These are phyloP conservation scores for Postia placenta DNA, from an alignment of 768 basidiomycete genomes.

Conservation along the genomic window DNA sequence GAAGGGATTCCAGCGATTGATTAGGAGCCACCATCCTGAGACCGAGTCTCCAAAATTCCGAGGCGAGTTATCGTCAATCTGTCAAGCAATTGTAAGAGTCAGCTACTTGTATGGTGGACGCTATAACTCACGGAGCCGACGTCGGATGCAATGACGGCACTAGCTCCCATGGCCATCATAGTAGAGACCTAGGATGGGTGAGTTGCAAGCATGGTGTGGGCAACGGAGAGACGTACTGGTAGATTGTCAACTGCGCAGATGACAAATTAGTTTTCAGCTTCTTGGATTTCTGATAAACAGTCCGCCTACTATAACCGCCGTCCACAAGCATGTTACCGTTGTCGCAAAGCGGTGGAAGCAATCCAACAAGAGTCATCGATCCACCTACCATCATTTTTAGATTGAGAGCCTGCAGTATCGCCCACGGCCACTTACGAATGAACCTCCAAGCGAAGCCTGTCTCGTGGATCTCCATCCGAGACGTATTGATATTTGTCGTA, in stretches of 20 bases:
- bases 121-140: constrained; percentile 70
- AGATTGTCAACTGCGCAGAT: constrained; percentile 78
- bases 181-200: constrained; percentile 60
- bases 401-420: background rate
- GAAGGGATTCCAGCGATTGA: constrained; percentile 93
- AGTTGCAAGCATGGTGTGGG: background rate
- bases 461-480: constrained; percentile 95
- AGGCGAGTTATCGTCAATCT: constrained; percentile 83
- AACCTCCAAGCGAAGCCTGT: constrained; percentile 98
- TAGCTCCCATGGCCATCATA: constrained; percentile 90
- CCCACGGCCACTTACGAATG: constrained; percentile 48
- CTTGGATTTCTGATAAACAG: too few relatives aligned
- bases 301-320: constrained; percentile 73
- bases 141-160: constrained; percentile 86
- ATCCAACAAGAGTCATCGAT: constrained; percentile 95
- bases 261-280: too few relatives aligned
- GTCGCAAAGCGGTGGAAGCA: constrained; percentile 91
- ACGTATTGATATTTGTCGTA: constrained; percentile 94
- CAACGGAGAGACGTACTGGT: constrained; percentile 44
- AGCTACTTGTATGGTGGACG: background rate
- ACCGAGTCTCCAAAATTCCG: constrained; percentile 92
- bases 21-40: constrained; percentile 92
- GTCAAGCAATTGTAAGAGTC: background rate
- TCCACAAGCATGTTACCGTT: constrained; percentile 91
- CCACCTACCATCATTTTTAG: constrained; percentile 50